A percentile compares a stretch with the other conserved stretches of the same genome.
These are phyloP conservation scores for Populus euphratica DNA, from an alignment of 345 rosid genomes.

Conservation along the genomic window DNA sequence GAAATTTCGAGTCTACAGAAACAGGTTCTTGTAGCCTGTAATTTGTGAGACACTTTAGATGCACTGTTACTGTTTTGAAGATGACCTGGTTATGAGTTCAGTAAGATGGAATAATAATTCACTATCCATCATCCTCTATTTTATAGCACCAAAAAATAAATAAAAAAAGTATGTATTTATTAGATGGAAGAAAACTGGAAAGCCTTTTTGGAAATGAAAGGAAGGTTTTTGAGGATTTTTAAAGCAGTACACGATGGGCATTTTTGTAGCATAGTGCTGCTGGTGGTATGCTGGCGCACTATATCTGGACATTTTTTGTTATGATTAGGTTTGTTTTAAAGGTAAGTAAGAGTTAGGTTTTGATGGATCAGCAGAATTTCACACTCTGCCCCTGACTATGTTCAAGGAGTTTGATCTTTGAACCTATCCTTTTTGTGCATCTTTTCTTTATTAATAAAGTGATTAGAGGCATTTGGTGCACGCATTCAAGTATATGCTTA, in stretches of 20 bases:
- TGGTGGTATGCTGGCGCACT: not conserved
- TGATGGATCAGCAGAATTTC: not conserved
- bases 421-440: not conserved
- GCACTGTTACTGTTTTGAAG: not conserved
- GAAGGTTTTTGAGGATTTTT: not conserved
- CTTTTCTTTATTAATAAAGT: not conserved
- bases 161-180: not conserved
- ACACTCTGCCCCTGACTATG: not conserved
- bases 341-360: not conserved
- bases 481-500: not conserved
- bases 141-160: no score
- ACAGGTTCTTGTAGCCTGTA: conserved; percentile 46
- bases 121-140: not conserved
- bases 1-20: conserved; percentile 73
- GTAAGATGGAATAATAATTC: not conserved
- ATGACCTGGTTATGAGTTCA: not conserved
- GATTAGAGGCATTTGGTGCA: not conserved
- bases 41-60: not conserved
- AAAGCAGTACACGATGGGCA: not conserved
- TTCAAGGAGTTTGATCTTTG: not conserved
- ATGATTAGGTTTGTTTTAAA: not conserved
- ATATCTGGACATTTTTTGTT: not conserved
- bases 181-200: not conserved
- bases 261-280: not conserved
- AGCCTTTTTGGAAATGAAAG: not conserved